Percentiles rank a stretch among this genome's conserved stretches.
These are phyloP conservation scores for Apiotrichum mycotoxinovorans DNA, from an alignment of 1,284 basidiomycete genomes.

Conservation along the genomic window DNA sequence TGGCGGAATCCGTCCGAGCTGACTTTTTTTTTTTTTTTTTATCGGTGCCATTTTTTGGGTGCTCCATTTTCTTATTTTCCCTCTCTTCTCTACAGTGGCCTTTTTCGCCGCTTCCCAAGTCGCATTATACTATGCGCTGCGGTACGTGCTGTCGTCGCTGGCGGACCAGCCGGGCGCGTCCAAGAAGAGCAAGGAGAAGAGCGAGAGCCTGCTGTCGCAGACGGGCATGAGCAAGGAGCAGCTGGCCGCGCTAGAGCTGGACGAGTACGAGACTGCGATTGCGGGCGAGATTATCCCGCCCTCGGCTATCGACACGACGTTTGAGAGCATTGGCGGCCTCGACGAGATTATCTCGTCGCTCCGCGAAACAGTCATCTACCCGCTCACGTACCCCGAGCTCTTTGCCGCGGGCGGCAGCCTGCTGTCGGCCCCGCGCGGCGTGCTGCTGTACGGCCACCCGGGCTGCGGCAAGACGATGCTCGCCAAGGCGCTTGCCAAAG, in stretches of 20 bases:
- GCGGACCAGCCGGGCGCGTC: slow-evolving; percentile 35
- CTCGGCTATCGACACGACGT: slow-evolving; percentile 53
- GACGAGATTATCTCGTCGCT: slow-evolving; percentile 87
- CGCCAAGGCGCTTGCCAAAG: slow-evolving; percentile 91
- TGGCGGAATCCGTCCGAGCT: neutral
- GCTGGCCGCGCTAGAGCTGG: slow-evolving; percentile 53
- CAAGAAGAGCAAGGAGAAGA: slow-evolving; percentile 46
- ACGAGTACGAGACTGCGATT: slow-evolving; percentile 57
- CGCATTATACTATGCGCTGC: slow-evolving; percentile 47
- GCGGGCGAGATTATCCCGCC: slow-evolving; percentile 55
- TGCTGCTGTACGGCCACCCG: slow-evolving; percentile 83
- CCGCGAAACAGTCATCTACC: slow-evolving; percentile 94
- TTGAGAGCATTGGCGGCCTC: slow-evolving; percentile 73
- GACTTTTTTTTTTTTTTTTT: neutral
- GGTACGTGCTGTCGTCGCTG: slow-evolving; percentile 45
- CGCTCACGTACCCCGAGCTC: slow-evolving; percentile 84
- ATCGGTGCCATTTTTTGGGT: too few species aligned
- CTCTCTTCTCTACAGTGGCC: slow-evolving; percentile 53
- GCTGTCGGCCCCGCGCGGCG: slow-evolving; percentile 59
- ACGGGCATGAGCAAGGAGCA: slow-evolving; percentile 42
- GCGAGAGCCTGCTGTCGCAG: slow-evolving; percentile 39
- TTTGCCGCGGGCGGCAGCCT: slow-evolving; percentile 69
- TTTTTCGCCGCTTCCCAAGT: slow-evolving; percentile 60
- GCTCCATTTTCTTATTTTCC: neutral
- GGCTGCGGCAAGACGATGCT: slow-evolving; percentile 95